These are phyloP conservation scores for Lophium mytilinum DNA, from an alignment of 495 filamentous ascomycete species.

Conservation along the genomic window DNA sequence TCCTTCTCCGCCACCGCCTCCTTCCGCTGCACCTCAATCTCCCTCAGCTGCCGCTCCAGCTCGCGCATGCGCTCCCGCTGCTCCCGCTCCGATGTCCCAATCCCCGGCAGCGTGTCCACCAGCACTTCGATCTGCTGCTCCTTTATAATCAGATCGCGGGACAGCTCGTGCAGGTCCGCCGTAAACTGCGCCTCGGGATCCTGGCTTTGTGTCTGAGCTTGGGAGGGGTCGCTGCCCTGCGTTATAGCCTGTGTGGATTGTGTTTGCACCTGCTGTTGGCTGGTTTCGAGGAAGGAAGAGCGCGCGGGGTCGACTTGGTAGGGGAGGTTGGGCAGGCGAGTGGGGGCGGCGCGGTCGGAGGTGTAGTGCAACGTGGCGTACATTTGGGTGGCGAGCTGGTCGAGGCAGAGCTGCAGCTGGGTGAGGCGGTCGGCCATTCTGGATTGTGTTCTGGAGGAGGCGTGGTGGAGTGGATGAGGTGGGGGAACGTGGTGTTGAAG, in stretches of 20 bases:
- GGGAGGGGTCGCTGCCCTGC: conserved; percentile 24
- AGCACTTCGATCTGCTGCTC: conserved; percentile 91
- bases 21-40: conserved; percentile 62
- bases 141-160: conserved; percentile 78
- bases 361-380: conserved; percentile 3
- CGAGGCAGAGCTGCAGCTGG: conserved; percentile 89
- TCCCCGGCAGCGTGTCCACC: conserved; percentile 74
- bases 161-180: conserved; percentile 67
- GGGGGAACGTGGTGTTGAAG: neutral
- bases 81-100: conserved; percentile 74
- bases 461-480: neutral
- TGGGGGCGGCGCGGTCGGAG: conserved; percentile 71
- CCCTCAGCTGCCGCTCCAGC: conserved; percentile 66
- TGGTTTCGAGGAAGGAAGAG: conserved; percentile 52
- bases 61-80: conserved; percentile 68
- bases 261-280: conserved; percentile 2
- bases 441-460: neutral
- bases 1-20: conserved; percentile 64
- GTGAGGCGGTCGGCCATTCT: conserved; percentile 84
- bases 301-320: conserved; percentile 72
- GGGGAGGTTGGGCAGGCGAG: conserved; percentile 51
- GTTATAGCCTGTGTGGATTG: conserved; percentile 10
- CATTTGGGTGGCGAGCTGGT: conserved; percentile 57
- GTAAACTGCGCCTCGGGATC: conserved; percentile 50
- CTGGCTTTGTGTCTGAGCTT: neutral